Evolutionary conservation across 2,329 filamentous ascomycete genomes (phyloP).

Genomic region (Aspergillus bombycis): DNA sequence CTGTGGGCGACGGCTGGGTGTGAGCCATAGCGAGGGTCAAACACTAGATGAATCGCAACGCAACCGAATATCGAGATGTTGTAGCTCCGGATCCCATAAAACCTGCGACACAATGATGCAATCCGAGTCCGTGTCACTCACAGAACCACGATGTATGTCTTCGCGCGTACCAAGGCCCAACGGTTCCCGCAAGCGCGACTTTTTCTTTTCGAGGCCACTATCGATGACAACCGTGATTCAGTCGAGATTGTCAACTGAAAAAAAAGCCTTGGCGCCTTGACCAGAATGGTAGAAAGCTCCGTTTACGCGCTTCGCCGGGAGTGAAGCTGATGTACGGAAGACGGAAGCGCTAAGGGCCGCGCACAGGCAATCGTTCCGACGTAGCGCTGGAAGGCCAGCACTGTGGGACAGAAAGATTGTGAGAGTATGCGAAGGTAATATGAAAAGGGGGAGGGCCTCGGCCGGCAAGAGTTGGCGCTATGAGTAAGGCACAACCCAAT

Average conservation of each 20-base stretch:
- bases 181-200: not conserved
- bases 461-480: not conserved
- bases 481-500: slow-evolving; percentile 1
- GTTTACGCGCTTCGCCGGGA: not conserved
- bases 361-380: slow-evolving; percentile 6
- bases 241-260: not conserved
- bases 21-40: slow-evolving; percentile 63
- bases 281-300: not conserved
- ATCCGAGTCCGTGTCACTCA: slow-evolving; percentile 25
- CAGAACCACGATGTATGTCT: slow-evolving; percentile 21
- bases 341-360: slow-evolving; percentile 7
- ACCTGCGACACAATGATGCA: slow-evolving; percentile 40
- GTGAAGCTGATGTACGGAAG: not conserved
- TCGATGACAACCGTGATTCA: not conserved
- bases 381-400: not conserved
- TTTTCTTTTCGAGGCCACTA: not conserved
- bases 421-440: not conserved
- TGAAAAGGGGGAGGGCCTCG: not conserved
- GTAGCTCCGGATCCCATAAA: slow-evolving; percentile 17
- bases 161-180: slow-evolving; percentile 19
- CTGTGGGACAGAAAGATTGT: not conserved
- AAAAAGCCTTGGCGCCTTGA: not conserved
- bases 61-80: slow-evolving; percentile 12
- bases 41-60: slow-evolving; percentile 11
- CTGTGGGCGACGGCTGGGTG: slow-evolving; percentile 79